Evolutionary conservation across 257 asterid genomes (phyloP).

Genomic region (Anisodus tanguticus): DNA sequence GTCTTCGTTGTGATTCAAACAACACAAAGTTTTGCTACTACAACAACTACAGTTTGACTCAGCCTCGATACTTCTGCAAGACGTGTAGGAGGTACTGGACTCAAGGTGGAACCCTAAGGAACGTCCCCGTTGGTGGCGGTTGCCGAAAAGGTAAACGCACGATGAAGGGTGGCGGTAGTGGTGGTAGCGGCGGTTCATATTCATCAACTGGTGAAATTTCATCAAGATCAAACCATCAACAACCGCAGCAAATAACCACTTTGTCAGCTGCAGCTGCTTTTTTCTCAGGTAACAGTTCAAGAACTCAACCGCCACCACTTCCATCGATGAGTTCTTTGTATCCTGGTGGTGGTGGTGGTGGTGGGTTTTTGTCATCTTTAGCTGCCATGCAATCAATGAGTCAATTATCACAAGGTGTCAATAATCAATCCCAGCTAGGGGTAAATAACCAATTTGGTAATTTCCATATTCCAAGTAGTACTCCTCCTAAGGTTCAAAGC

Average conservation of each 20-base stretch:
- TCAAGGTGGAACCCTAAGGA: conserved; percentile 48
- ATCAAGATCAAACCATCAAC: conserved; percentile 25
- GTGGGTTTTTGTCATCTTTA: conserved; percentile 33
- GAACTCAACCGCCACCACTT: background rate
- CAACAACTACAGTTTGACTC: conserved; percentile 44
- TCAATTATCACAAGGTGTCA: conserved; percentile 32
- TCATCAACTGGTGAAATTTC: conserved; percentile 35
- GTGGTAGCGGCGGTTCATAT: background rate
- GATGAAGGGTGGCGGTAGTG: background rate
- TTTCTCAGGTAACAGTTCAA: conserved; percentile 23
- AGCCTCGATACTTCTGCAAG: conserved; percentile 48
- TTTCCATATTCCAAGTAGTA: conserved; percentile 15
- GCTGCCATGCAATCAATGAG: conserved; percentile 34
- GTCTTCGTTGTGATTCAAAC: conserved; percentile 46
- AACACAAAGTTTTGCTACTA: conserved; percentile 48
- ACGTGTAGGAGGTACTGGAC: conserved; percentile 51
- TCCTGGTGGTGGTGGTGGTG: conserved; percentile 30
- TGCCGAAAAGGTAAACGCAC: conserved; percentile 39
- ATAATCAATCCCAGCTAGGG: conserved; percentile 17
- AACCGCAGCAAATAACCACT: background rate
- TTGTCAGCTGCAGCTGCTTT: conserved; percentile 20
- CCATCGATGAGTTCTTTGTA: conserved; percentile 29
- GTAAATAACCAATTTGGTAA: conserved; percentile 27
- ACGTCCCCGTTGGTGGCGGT: conserved; percentile 48
- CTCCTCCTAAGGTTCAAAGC: conserved; percentile 31